These are phyloP conservation scores for Fusarium sacchari DNA, from an alignment of 2,329 filamentous ascomycete species.

Conservation along the genomic window DNA sequence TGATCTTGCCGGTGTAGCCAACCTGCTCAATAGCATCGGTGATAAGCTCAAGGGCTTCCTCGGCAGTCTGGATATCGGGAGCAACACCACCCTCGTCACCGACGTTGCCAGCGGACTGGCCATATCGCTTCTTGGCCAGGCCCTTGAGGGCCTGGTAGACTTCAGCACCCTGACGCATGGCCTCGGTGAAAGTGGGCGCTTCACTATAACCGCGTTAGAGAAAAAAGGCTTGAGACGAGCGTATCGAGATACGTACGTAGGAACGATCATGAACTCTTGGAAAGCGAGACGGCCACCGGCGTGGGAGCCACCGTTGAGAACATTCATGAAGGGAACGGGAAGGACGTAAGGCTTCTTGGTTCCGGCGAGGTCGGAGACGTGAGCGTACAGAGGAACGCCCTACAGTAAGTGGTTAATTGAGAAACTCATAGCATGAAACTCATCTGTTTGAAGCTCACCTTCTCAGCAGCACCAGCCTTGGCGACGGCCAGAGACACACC, in stretches of 20 bases:
- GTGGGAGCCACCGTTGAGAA: conserved; percentile 93
- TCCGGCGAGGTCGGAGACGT: conserved; percentile 86
- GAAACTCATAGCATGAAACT: background rate
- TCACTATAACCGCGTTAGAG: conserved; percentile 58
- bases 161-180: conserved; percentile 94
- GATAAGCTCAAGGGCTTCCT: conserved; percentile 97
- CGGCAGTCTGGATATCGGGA: conserved; percentile 95
- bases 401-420: conserved; percentile 43
- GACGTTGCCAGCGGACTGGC: conserved; percentile 97
- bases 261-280: conserved; percentile 97
- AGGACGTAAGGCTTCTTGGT: conserved; percentile 94
- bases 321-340: conserved; percentile 93
- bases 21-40: conserved; percentile 92
- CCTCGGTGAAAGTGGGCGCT: conserved; percentile 93
- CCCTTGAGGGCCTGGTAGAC: conserved; percentile 98
- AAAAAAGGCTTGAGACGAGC: background rate
- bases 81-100: conserved; percentile 99
- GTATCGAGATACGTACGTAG: conserved; percentile 64
- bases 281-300: conserved; percentile 95
- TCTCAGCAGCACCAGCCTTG: conserved; percentile 90
- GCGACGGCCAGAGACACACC: conserved; percentile 86
- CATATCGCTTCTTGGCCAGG: conserved; percentile 99
- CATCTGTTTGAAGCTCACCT: conserved; percentile 58
- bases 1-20: conserved; percentile 94
- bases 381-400: conserved; percentile 86